Percentiles rank a stretch among this genome's conserved stretches.
phyloP scores from a whole-genome alignment of 352 stramenopile genomes.

The Plasmopara halstedii region DNA sequence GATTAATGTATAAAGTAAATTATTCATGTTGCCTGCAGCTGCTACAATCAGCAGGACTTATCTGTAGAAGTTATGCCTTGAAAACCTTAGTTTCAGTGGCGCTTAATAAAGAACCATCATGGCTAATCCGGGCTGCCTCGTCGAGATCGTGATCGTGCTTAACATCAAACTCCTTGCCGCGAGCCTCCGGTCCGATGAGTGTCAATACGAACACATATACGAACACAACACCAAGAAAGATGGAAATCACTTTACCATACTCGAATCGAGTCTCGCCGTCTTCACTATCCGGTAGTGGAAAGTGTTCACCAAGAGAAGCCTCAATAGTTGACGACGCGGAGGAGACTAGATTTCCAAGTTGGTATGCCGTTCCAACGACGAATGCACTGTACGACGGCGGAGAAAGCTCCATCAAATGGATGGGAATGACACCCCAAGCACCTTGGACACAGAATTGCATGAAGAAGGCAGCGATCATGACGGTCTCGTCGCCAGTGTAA shows the following conservation, averaged over 20 bases:
- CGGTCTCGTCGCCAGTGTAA: constrained; percentile 18
- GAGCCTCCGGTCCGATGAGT: constrained; percentile 36
- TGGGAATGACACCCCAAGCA: constrained; percentile 39
- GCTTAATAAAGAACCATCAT: constrained; percentile 20
- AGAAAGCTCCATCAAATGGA: constrained; percentile 44
- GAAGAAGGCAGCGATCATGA: constrained; percentile 43
- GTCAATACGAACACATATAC: constrained; percentile 38
- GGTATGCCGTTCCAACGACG: constrained; percentile 40
- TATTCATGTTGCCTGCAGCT: too few relatives aligned
- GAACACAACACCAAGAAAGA: constrained; percentile 41
- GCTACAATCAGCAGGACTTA: too few relatives aligned
- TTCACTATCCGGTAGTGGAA: constrained; percentile 25
- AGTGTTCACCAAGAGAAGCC: constrained; percentile 33
- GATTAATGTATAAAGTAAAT: too few relatives aligned
- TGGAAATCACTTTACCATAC: constrained; percentile 44
- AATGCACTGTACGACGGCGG: constrained; percentile 43
- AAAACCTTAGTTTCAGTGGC: constrained; percentile 10
- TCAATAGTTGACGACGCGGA: constrained; percentile 48
- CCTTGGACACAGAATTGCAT: constrained; percentile 34
- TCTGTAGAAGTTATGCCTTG: constrained; percentile 8
- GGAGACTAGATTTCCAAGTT: constrained; percentile 50
- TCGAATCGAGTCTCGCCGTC: constrained; percentile 28
- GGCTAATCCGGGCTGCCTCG: constrained; percentile 21
- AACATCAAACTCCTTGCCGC: constrained; percentile 44
- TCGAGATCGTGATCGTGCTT: constrained; percentile 32